These are phyloP conservation scores for Fusarium beomiforme DNA, from an alignment of 2,329 filamentous ascomycete species.

Conservation along the genomic window DNA sequence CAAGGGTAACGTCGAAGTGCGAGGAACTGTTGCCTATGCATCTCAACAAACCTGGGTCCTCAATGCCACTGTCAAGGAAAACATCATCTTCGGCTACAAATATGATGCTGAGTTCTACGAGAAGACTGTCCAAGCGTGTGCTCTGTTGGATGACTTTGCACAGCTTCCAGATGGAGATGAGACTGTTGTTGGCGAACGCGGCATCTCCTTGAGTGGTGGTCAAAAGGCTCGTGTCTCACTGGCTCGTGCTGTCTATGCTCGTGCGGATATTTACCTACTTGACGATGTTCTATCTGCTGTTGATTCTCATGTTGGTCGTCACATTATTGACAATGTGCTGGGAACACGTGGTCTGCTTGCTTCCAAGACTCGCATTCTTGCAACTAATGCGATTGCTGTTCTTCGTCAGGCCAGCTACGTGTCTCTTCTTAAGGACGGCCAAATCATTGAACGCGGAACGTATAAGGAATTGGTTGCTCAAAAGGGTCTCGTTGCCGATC, in stretches of 20 bases:
- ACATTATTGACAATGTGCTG: conserved; percentile 94
- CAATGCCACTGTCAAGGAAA: conserved; percentile 97
- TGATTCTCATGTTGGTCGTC: conserved; percentile 96
- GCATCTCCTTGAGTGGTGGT: conserved; percentile 94
- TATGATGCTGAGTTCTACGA: conserved; percentile 96
- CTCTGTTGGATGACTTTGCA: conserved; percentile 88
- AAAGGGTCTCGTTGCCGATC: conserved; percentile 87
- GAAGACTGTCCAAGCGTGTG: conserved; percentile 89
- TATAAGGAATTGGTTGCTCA: conserved; percentile 92
- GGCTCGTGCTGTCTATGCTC: conserved; percentile 92
- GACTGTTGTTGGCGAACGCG: conserved; percentile 95
- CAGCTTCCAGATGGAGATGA: conserved; percentile 95
- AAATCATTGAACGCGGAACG: conserved; percentile 86
- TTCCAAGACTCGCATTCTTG: conserved; percentile 89
- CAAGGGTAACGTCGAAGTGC: conserved; percentile 82
- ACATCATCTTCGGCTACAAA: conserved; percentile 94
- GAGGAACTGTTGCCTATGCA: conserved; percentile 88
- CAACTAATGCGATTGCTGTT: conserved; percentile 94
- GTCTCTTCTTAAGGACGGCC: conserved; percentile 82
- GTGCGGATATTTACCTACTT: conserved; percentile 94
- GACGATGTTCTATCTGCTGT: conserved; percentile 96
- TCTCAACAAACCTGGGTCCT: conserved; percentile 96
- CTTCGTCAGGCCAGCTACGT: conserved; percentile 91
- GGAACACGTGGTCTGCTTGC: conserved; percentile 83
- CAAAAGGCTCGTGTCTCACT: conserved; percentile 95